A percentile compares a stretch with the other conserved stretches of the same genome.
phyloP scores from a whole-genome alignment of 1,284 basidiomycete genomes.

The Heterobasidion occidentale region DNA sequence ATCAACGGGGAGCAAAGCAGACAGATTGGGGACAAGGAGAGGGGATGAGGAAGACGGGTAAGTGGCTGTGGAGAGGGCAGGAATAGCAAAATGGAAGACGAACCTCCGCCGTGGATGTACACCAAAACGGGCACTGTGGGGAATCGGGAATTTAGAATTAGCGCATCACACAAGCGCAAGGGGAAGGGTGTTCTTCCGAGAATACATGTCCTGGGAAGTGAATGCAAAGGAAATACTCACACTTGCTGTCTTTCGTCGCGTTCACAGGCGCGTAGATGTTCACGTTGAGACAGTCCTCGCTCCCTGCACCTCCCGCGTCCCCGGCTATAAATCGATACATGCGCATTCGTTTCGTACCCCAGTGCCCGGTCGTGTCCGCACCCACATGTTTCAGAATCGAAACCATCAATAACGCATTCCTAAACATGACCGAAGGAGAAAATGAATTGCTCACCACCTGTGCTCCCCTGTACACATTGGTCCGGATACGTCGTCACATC shows the following conservation, averaged over 20 bases:
- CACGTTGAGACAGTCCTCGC: constrained; percentile 42
- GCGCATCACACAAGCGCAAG: too few relatives aligned
- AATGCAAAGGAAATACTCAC: constrained; percentile 11
- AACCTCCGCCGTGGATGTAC: constrained; percentile 62
- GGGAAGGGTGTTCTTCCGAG: too few relatives aligned
- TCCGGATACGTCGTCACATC: constrained; percentile 43
- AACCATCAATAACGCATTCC: not conserved
- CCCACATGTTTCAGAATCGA: not conserved
- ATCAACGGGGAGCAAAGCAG: not conserved
- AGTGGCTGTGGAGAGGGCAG: not conserved
- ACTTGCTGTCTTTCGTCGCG: constrained; percentile 21
- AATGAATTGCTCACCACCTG: constrained; percentile 27
- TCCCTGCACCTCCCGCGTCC: constrained; percentile 51
- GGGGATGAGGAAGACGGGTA: too few relatives aligned
- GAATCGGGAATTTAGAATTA: not conserved
- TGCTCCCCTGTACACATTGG: constrained; percentile 51
- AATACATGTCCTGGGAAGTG: too few relatives aligned
- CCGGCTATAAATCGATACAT: constrained; percentile 22
- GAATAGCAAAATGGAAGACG: constrained; percentile 1
- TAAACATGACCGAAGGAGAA: not conserved
- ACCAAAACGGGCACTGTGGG: constrained; percentile 50
- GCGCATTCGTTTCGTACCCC: not conserved
- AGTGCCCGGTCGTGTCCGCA: not conserved
- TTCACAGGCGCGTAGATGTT: constrained; percentile 32
- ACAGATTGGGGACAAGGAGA: not conserved